These are phyloP conservation scores for Penicillium nucicola DNA, from an alignment of 495 filamentous ascomycete species.

Conservation along the genomic window DNA sequence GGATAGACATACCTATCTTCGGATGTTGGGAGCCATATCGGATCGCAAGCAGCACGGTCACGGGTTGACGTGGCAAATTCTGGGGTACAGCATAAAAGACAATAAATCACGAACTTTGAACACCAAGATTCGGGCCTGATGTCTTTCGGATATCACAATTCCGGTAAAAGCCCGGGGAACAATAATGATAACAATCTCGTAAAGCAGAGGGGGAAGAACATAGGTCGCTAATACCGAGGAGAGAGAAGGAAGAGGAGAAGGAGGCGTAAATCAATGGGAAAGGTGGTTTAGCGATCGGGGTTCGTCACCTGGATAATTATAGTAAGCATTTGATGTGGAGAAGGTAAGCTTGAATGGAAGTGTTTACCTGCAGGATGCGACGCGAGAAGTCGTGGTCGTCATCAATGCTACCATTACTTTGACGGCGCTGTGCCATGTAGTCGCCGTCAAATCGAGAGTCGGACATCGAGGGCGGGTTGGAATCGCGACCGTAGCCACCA, in stretches of 20 bases:
- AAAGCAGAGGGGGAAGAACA: slow-evolving; percentile 5
- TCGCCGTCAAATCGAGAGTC: slow-evolving; percentile 88
- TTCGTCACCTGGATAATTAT: slow-evolving; percentile 45
- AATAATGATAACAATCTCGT: slow-evolving; percentile 13
- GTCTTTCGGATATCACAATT: slow-evolving; percentile 25
- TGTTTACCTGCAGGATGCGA: slow-evolving; percentile 83
- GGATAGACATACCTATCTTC: not conserved
- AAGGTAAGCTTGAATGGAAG: not conserved
- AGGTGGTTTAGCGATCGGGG: slow-evolving; percentile 36
- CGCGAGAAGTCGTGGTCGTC: slow-evolving; percentile 97
- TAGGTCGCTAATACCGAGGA: slow-evolving; percentile 4
- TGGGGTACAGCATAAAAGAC: not conserved
- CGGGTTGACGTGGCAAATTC: not conserved
- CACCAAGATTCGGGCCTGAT: slow-evolving; percentile 21
- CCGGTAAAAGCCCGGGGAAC: slow-evolving; percentile 27
- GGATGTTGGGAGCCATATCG: not conserved
- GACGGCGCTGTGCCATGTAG: slow-evolving; percentile 75
- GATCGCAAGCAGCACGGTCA: not conserved
- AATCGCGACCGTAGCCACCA: slow-evolving; percentile 37
- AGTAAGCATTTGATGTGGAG: not conserved
- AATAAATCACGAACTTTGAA: slow-evolving; percentile 16
- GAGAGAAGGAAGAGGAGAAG: slow-evolving; percentile 1
- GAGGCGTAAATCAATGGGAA: not conserved
- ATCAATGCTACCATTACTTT: slow-evolving; percentile 96
- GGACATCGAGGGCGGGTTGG: slow-evolving; percentile 48